A percentile compares a stretch with the other conserved stretches of the same genome.
Conservation (phyloP, 768 basidiomycete genomes). For the Rickenella mellea region DNA sequence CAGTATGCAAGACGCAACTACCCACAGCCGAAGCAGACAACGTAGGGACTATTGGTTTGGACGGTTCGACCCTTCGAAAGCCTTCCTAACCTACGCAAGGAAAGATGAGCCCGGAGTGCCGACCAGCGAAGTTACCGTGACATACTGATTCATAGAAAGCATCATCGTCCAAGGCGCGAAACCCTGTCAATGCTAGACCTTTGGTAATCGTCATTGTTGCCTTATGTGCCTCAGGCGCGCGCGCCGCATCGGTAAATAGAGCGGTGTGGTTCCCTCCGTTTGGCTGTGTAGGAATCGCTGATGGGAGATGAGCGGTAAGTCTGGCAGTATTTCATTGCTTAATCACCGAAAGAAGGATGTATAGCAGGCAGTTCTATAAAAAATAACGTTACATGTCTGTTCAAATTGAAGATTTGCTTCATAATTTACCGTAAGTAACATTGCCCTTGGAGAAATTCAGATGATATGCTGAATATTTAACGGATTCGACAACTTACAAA, state of each 20-base stretch:
- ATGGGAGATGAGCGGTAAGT: background rate
- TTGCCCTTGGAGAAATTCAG: slow-evolving; percentile 41
- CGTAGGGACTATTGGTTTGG: too few relatives aligned
- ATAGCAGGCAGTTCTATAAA: background rate
- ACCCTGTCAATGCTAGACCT: slow-evolving; percentile 60
- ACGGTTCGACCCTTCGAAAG: too few relatives aligned
- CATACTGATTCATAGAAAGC: slow-evolving; percentile 48
- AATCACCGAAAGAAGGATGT: background rate
- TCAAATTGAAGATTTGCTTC: slow-evolving; percentile 54
- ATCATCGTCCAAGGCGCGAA: slow-evolving; percentile 62
- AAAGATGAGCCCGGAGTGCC: too few relatives aligned
- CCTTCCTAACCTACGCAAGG: too few relatives aligned
- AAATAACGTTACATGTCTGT: slow-evolving; percentile 21
- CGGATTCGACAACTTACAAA: slow-evolving; percentile 42
- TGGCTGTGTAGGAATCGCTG: slow-evolving; percentile 66
- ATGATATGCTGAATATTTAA: background rate
- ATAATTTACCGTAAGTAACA: slow-evolving; percentile 54
- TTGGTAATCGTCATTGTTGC: slow-evolving; percentile 62
- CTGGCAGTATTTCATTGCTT: background rate
- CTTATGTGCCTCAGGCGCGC: slow-evolving; percentile 50
- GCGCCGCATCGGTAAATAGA: slow-evolving; percentile 56
- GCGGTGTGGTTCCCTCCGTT: slow-evolving; percentile 75
- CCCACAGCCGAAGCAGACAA: too few relatives aligned
- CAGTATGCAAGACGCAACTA: too few relatives aligned
- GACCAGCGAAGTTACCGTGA: background rate